These are phyloP conservation scores for Rhodotorula babjevae DNA, from an alignment of 768 basidiomycete genomes.

Conservation along the genomic window DNA sequence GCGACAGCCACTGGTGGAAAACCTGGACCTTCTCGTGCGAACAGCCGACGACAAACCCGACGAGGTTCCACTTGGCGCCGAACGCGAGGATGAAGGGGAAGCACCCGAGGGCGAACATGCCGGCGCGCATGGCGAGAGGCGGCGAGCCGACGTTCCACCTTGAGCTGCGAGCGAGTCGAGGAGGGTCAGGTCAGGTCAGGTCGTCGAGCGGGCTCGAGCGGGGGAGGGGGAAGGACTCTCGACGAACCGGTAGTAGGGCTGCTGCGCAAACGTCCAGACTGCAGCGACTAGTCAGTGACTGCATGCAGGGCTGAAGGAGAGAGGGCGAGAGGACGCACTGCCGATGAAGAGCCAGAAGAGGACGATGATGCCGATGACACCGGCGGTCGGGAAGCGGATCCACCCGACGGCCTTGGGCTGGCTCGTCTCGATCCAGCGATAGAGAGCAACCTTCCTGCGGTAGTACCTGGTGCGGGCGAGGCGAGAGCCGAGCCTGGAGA, in stretches of 20 bases:
- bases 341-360: conserved; percentile 31
- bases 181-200: background rate
- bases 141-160: conserved; percentile 41
- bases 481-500: background rate
- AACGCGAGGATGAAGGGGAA: conserved; percentile 43
- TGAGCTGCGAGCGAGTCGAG: conserved; percentile 30
- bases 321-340: conserved; percentile 1
- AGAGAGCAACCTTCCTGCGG: conserved; percentile 16
- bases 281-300: background rate
- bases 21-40: conserved; percentile 45
- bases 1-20: conserved; percentile 40
- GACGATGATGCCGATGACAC: conserved; percentile 11
- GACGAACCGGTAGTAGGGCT: background rate
- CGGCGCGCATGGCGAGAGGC: conserved; percentile 41
- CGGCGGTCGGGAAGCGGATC: conserved; percentile 28
- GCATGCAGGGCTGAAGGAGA: too few species aligned
- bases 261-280: conserved; percentile 1
- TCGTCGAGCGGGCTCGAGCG: too few species aligned
- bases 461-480: background rate
- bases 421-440: conserved; percentile 20
- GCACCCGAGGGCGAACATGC: conserved; percentile 38
- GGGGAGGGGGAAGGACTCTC: background rate
- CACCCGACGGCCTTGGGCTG: conserved; percentile 28
- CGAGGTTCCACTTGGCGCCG: conserved; percentile 42
- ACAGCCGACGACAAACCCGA: conserved; percentile 42